Evolutionary conservation across 139 green algal species (phyloP).

Genomic region (Monoraphidium neglectum): DNA sequence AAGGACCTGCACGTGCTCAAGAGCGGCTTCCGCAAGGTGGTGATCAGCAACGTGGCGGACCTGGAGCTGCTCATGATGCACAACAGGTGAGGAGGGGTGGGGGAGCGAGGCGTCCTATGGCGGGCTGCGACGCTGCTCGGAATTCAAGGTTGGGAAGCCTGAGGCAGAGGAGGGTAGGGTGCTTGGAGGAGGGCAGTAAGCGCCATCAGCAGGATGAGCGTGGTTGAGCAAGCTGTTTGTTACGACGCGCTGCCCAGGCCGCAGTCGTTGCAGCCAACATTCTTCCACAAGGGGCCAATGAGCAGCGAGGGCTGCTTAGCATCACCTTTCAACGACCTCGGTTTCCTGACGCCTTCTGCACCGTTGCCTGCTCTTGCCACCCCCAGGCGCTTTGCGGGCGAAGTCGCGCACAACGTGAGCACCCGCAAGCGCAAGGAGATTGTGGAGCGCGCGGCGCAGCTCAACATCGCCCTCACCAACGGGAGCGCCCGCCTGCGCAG

Average conservation of each 20-base stretch:
- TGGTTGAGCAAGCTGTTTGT: no score
- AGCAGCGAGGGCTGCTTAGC: no score
- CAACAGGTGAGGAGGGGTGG: conserved; percentile 71
- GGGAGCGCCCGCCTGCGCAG: conserved; percentile 84
- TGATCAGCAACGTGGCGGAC: conserved; percentile 92
- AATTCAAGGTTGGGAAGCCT: no score
- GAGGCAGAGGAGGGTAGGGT: no score
- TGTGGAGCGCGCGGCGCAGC: conserved; percentile 91
- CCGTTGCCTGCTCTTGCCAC: not conserved
- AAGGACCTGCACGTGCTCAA: conserved; percentile 91
- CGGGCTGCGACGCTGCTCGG: no score
- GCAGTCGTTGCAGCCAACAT: no score
- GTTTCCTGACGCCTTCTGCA: no score
- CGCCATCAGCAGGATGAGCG: no score
- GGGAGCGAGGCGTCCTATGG: no score
- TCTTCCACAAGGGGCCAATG: no score
- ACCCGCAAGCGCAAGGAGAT: conserved; percentile 96
- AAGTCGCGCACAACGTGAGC: conserved; percentile 97
- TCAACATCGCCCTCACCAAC: conserved; percentile 96
- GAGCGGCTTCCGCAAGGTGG: conserved; percentile 81
- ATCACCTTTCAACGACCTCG: not conserved
- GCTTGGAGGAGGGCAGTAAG: no score
- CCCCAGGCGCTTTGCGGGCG: conserved; percentile 77
- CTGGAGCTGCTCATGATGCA: conserved; percentile 99
- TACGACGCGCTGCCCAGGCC: no score